phyloP scores from a whole-genome alignment of 2,329 filamentous ascomycete genomes.

The Didymella sp. region DNA sequence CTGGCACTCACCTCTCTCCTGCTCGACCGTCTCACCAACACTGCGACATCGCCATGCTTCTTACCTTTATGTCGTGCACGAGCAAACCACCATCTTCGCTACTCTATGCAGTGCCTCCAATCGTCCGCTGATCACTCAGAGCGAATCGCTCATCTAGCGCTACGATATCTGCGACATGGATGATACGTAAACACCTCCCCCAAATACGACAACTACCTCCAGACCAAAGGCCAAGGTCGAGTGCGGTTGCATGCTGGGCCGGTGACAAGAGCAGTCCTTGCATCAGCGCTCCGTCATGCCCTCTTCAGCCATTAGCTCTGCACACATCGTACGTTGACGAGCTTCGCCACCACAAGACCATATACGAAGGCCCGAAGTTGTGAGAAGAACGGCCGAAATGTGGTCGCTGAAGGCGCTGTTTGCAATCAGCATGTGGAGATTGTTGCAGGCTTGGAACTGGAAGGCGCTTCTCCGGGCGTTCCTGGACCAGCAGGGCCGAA shows the following conservation, averaged over 20 bases:
- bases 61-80: not conserved
- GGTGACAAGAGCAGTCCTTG: not conserved
- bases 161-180: not conserved
- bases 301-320: not conserved
- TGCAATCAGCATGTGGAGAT: constrained; percentile 2
- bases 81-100: too few species aligned
- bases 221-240: not conserved
- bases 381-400: not conserved
- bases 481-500: constrained; percentile 1
- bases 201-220: not conserved
- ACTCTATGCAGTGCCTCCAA: not conserved
- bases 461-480: constrained; percentile 3
- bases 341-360: constrained; percentile 6
- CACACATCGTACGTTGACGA: not conserved
- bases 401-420: not conserved
- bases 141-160: too few species aligned
- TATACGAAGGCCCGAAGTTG: constrained; percentile 5
- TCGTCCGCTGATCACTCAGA: too few species aligned
- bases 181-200: not conserved
- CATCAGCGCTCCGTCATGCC: not conserved
- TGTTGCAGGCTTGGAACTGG: not conserved
- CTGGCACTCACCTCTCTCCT: not conserved
- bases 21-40: not conserved
- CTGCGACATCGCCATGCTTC: not conserved
- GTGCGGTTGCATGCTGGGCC: too few species aligned